Evolutionary conservation across 176 grass and related monocot species (phyloP), one percentile per base, ranked within the genome.

Genomic region (Ananas comosus): DNA sequence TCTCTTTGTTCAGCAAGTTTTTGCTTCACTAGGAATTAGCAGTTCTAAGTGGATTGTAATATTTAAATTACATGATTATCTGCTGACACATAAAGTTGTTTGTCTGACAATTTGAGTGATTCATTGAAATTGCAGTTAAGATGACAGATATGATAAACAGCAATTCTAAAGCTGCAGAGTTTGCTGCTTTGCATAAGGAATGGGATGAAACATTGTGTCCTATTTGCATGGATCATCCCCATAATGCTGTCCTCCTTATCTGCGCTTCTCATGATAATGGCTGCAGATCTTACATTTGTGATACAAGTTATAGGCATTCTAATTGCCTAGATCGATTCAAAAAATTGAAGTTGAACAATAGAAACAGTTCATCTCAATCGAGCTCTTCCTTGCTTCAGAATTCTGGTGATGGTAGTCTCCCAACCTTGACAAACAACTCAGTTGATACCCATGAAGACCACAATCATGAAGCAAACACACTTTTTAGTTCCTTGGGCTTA

Each of bases 181-280:
- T 24, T 75, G 76, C 80, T 88, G 79, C 80, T 74, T 82, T 88
- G 73, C 90, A 85, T 76, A 93, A 90, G 82, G 89, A 99, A 88
- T 92, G 86, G 89, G 94, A 93, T 70, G 91, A 91, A 76, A 85
- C 70, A 76, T 87, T 85, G 78, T 99, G 90, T 84, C 86, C 94
- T 76, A 93, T 97, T 83, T 97, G 94, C 86, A 93, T 97, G 94
- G 94, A 97, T 75, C 87, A 97, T 85, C 94, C 94, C 13, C 94
- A 99, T 86, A 99, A 99, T 74, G 68, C 94, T 58, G 90, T 99
- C 79, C 86, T 88, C 79, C 86, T 99, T 68, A 69, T 86, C 66
- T 99, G 94, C 87, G 83, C 80, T 78, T 99, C 94, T 53, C 81
- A 72, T 65, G 88, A 92, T 58, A 97, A 97, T 80, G 89, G 89